Conservation (phyloP, 2,329 filamentous ascomycete species). For the Cladosporium sp. region DNA sequence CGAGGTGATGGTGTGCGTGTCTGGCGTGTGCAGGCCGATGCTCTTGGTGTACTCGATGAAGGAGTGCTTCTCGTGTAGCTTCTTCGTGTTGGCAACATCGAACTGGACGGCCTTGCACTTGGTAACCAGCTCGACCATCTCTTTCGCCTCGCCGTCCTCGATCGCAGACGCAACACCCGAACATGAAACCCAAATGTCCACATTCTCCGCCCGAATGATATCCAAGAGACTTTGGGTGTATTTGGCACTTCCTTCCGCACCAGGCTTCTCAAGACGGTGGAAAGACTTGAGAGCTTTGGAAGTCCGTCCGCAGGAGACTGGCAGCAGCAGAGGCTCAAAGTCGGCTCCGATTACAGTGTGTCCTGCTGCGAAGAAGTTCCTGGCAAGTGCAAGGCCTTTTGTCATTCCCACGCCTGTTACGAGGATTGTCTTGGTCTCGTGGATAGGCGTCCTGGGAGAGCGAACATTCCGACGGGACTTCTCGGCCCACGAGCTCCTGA, state of each 20-base stretch:
- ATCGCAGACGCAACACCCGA: constrained; percentile 63
- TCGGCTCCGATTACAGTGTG: constrained; percentile 72
- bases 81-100: constrained; percentile 51
- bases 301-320: constrained; percentile 49
- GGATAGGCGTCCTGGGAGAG: constrained; percentile 31
- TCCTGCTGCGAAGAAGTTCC: constrained; percentile 59
- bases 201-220: constrained; percentile 56
- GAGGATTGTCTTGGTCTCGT: constrained; percentile 55
- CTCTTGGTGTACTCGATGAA: constrained; percentile 58
- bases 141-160: constrained; percentile 63
- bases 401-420: constrained; percentile 71
- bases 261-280: constrained; percentile 42
- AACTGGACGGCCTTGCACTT: constrained; percentile 62
- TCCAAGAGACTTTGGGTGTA: constrained; percentile 57
- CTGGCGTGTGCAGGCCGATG: constrained; percentile 47
- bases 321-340: constrained; percentile 42
- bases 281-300: constrained; percentile 56
- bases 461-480: constrained; percentile 23
- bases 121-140: constrained; percentile 56
- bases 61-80: constrained; percentile 60
- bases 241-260: constrained; percentile 33
- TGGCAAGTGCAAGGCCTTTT: constrained; percentile 64
- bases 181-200: constrained; percentile 71
- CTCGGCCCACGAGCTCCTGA: constrained; percentile 28
- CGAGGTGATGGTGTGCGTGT: constrained; percentile 50